Conservation (phyloP, 2,329 filamentous ascomycete species). For the Scytalidium lignicola region DNA sequence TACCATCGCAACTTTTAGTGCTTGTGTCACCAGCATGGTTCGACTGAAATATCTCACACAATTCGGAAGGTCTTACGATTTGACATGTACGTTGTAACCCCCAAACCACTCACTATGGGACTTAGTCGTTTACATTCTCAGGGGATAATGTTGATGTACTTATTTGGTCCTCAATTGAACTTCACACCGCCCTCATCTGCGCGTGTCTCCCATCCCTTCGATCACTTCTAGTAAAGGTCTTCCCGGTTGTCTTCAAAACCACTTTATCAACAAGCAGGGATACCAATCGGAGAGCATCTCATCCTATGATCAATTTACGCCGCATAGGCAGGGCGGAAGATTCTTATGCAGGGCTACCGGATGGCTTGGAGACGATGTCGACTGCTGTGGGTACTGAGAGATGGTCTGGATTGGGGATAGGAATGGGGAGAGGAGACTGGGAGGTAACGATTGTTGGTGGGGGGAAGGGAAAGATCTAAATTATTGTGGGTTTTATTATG, state of each 20-base stretch:
- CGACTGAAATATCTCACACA: constrained; percentile 17
- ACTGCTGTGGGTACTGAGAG: no score
- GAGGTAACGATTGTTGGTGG: no score
- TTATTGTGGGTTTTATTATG: no score
- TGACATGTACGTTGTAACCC: constrained; percentile 14
- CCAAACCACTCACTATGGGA: background rate
- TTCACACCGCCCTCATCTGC: constrained; percentile 21
- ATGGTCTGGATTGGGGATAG: no score
- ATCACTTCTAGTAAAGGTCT: constrained; percentile 14
- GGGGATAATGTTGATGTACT: constrained; percentile 18
- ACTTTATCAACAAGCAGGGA: background rate
- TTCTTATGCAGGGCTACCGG: no score
- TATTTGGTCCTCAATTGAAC: constrained; percentile 25
- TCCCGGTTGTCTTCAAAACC: constrained; percentile 9
- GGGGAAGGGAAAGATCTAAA: no score
- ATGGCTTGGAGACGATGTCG: no score
- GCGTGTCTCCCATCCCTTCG: constrained; percentile 22
- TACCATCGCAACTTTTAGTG: constrained; percentile 7
- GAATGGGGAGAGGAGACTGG: no score
- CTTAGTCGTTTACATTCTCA: constrained; percentile 1
- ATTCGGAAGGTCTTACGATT: constrained; percentile 15
- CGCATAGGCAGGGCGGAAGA: no score
- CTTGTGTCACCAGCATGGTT: constrained; percentile 18
- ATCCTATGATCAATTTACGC: no score
- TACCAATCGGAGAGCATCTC: no score